A percentile compares a stretch with the other conserved stretches of the same genome.
Conservation (phyloP, 2,329 filamentous ascomycete species). For the Diplodia intermedia region DNA sequence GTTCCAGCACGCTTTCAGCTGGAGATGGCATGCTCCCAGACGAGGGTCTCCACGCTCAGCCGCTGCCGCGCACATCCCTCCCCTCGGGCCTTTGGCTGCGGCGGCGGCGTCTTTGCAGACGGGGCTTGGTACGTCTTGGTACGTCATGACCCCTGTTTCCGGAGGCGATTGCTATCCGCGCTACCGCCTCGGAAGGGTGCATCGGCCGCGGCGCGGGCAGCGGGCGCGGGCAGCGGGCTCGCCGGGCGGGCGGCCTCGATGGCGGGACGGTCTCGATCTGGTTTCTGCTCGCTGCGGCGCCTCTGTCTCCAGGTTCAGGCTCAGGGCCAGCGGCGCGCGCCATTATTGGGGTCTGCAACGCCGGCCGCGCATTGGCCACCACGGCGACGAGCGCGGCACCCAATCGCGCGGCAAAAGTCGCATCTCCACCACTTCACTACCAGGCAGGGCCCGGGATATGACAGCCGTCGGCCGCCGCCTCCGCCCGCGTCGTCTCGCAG, state of each 20-base stretch:
- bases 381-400: conserved; percentile 12
- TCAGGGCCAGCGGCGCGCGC: not conserved
- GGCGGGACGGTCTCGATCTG: conserved; percentile 23
- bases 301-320: conserved; percentile 17
- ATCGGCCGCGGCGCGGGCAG: conserved; percentile 27
- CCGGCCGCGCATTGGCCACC: conserved; percentile 23
- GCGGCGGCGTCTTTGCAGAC: conserved; percentile 12
- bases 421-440: conserved; percentile 9
- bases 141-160: conserved; percentile 27
- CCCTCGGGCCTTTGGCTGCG: conserved; percentile 15
- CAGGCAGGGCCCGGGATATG: conserved; percentile 8
- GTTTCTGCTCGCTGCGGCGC: conserved; percentile 7
- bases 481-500: conserved; percentile 16
- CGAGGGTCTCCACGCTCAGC: conserved; percentile 24
- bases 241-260: conserved; percentile 13
- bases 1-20: conserved; percentile 17
- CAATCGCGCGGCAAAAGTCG: conserved; percentile 28
- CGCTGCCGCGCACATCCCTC: conserved; percentile 28
- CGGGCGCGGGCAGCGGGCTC: conserved; percentile 26
- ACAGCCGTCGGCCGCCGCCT: conserved; percentile 16
- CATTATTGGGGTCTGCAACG: conserved; percentile 29
- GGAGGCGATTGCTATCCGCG: conserved; percentile 30
- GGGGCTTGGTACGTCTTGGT: not conserved
- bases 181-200: conserved; percentile 27
- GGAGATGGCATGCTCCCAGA: conserved; percentile 13